These are phyloP conservation scores for Neofusicoccum sp. DNA, from an alignment of 2,329 filamentous ascomycete genomes.

Conservation along the genomic window DNA sequence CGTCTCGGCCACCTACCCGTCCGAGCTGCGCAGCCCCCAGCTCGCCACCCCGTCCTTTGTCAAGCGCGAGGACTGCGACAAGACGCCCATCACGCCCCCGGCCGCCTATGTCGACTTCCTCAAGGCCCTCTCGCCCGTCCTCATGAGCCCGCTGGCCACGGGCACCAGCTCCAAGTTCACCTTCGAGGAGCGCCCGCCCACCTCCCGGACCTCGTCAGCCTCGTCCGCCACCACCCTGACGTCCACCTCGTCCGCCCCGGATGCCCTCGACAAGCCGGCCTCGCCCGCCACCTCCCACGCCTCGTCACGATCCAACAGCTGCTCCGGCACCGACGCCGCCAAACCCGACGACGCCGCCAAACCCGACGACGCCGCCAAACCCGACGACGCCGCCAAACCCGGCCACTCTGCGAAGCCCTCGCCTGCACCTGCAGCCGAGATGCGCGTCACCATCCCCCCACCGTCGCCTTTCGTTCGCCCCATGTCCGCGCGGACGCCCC, in stretches of 20 bases:
- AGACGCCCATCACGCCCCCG: conserved; percentile 89
- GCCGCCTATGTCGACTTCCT: conserved; percentile 91
- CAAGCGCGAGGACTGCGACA: conserved; percentile 64
- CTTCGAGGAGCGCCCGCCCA: conserved; percentile 46
- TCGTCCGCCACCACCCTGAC: conserved; percentile 35
- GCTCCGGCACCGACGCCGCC: conserved; percentile 32
- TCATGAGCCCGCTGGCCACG: conserved; percentile 69
- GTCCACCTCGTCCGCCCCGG: conserved; percentile 37
- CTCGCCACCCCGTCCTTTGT: conserved; percentile 63
- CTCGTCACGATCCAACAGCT: conserved; percentile 36
- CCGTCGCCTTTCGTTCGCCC: conserved; percentile 65
- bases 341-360: background rate
- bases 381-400: background rate
- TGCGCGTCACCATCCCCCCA: conserved; percentile 58
- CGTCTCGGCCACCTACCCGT: conserved; percentile 61
- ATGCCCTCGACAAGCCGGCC: conserved; percentile 18
- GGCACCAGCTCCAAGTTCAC: conserved; percentile 56
- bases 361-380: background rate
- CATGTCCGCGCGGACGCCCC: conserved; percentile 61
- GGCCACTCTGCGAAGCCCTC: background rate
- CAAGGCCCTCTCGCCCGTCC: conserved; percentile 72
- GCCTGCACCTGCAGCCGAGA: conserved; percentile 13
- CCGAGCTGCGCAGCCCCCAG: conserved; percentile 65
- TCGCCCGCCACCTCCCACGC: background rate
- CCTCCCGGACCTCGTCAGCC: conserved; percentile 38